A percentile compares a stretch with the other conserved stretches of the same genome.
These are phyloP conservation scores for Sporothrix brasiliensis DNA, from an alignment of 2,329 filamentous ascomycete species.

Conservation along the genomic window DNA sequence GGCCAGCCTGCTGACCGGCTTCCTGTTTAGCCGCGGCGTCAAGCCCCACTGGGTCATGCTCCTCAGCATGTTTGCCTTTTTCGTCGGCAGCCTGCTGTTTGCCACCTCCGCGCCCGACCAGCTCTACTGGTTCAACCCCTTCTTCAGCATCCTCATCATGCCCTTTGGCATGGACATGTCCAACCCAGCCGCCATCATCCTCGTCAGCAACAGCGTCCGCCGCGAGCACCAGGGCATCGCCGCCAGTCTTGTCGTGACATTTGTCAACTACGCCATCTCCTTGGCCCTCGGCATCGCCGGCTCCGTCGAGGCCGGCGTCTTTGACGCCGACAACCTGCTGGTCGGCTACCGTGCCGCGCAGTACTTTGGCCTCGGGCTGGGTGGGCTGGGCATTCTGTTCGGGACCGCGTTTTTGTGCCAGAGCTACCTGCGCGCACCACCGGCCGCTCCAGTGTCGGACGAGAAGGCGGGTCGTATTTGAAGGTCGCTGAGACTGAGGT, in stretches of 20 bases:
- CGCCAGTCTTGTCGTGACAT: slow-evolving; percentile 61
- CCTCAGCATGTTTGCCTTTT: slow-evolving; percentile 50
- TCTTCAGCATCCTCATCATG: slow-evolving; percentile 61
- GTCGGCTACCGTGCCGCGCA: slow-evolving; percentile 46
- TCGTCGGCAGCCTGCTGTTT: slow-evolving; percentile 48
- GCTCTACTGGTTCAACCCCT: slow-evolving; percentile 66
- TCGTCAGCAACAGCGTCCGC: slow-evolving; percentile 58
- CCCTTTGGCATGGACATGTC: slow-evolving; percentile 69
- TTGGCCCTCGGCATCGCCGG: slow-evolving; percentile 67
- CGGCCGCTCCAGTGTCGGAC: not conserved
- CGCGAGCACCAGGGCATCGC: slow-evolving; percentile 53
- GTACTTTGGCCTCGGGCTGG: slow-evolving; percentile 49
- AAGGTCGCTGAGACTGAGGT: no score
- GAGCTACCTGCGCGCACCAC: slow-evolving; percentile 32
- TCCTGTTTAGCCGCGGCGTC: slow-evolving; percentile 46
- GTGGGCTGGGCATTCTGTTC: slow-evolving; percentile 44
- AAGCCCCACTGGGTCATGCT: slow-evolving; percentile 50
- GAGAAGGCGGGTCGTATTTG: slow-evolving; percentile 16
- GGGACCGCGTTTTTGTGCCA: slow-evolving; percentile 41
- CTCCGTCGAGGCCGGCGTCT: slow-evolving; percentile 57
- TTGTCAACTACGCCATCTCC: slow-evolving; percentile 70
- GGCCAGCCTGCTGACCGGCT: slow-evolving; percentile 51
- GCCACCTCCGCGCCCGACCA: slow-evolving; percentile 56
- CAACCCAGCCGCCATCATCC: slow-evolving; percentile 63
- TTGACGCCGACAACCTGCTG: slow-evolving; percentile 40